Percentiles rank a stretch among this genome's conserved stretches.
phyloP scores from a whole-genome alignment of 768 basidiomycete species.

The Lactarius hengduanensis region DNA sequence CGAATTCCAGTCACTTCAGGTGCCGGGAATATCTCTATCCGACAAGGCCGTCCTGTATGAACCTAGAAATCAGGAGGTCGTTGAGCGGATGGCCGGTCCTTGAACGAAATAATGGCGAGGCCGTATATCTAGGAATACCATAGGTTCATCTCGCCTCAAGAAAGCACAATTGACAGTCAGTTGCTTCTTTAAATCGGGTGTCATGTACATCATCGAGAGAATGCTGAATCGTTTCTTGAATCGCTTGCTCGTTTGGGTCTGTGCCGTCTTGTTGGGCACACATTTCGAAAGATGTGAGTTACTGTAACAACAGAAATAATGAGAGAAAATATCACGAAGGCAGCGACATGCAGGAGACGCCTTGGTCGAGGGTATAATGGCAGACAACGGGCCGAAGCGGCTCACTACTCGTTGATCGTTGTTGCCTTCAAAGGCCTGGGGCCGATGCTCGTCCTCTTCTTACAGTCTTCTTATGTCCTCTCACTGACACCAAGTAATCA shows the following conservation, averaged over 20 bases:
- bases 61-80: background rate
- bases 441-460: too few species aligned
- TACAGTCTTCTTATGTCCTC: too few species aligned
- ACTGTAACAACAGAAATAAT: background rate
- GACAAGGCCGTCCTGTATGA: background rate
- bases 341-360: background rate
- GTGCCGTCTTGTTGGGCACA: too few species aligned
- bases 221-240: too few species aligned
- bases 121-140: background rate
- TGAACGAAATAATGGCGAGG: too few species aligned
- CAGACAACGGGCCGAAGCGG: too few species aligned
- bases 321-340: background rate
- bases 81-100: background rate
- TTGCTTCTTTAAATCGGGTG: background rate
- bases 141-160: background rate
- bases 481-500: too few species aligned
- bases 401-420: too few species aligned
- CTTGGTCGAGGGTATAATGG: too few species aligned
- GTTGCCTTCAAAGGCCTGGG: too few species aligned
- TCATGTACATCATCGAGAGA: background rate
- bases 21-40: background rate
- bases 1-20: background rate
- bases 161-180: background rate
- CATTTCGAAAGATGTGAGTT: too few species aligned
- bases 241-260: too few species aligned